These are phyloP conservation scores for Phytophthora hybrid DNA, from an alignment of 352 stramenopile genomes.

Conservation along the genomic window DNA sequence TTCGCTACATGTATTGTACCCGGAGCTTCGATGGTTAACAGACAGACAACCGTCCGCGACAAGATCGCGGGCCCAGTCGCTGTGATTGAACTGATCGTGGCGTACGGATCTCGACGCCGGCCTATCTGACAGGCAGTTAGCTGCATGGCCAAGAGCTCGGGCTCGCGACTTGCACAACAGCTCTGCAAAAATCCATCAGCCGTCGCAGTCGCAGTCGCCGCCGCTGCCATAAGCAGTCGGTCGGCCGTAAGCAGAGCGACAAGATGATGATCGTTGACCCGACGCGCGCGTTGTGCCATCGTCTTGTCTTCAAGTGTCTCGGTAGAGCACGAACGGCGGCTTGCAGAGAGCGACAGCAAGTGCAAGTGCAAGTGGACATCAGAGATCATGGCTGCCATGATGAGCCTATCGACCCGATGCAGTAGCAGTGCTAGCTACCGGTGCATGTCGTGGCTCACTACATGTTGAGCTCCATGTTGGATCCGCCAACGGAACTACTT, in stretches of 20 bases:
- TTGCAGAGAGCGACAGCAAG: constrained; percentile 34
- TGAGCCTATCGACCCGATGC: not conserved
- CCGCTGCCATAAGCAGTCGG: constrained; percentile 1
- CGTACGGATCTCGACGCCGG: constrained; percentile 26
- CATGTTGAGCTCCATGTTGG: too few species aligned
- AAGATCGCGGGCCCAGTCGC: constrained; percentile 17
- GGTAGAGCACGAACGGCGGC: constrained; percentile 26
- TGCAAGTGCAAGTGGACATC: constrained; percentile 16
- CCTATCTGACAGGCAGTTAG: constrained; percentile 36
- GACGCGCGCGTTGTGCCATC: constrained; percentile 14
- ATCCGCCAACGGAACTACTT: too few species aligned
- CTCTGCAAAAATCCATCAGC: constrained; percentile 41
- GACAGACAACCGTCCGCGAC: constrained; percentile 24
- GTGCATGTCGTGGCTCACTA: too few species aligned
- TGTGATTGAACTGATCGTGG: constrained; percentile 34
- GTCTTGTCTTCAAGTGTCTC: constrained; percentile 29
- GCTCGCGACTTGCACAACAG: constrained; percentile 33
- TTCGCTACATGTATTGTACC: constrained; percentile 16
- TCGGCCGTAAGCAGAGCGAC: constrained; percentile 21
- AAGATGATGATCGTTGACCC: constrained; percentile 24
- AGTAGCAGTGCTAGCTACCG: not conserved
- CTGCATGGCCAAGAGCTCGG: constrained; percentile 18
- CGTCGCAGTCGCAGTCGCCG: not conserved
- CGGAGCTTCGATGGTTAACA: constrained; percentile 17
- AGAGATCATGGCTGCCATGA: not conserved